Evolutionary conservation across 176 grass and related monocot species (phyloP), one percentile per base, ranked within the genome.

Genomic region (Ensete ventricosum): DNA sequence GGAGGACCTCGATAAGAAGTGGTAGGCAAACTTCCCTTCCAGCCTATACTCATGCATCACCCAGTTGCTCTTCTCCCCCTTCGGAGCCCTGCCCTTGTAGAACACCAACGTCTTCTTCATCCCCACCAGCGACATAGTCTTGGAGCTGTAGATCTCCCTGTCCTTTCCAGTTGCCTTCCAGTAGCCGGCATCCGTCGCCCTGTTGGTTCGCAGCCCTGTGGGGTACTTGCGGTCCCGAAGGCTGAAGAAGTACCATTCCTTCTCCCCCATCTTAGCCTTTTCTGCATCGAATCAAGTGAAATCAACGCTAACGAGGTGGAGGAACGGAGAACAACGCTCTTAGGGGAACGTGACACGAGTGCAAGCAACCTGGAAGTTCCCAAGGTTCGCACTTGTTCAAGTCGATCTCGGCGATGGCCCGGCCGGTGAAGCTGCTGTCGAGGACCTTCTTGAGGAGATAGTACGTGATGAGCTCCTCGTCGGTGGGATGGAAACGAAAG

Each of bases 101-200:
- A 96, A 96, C 79, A 96, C 92, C 62, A 96, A 89, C 24, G 92
- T 96, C 88, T 98, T 97, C 86, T 93, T 97, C 94, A 97, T 97
- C 0, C 94, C 94, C 2, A 93, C 94, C 1, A 93, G 90, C 16
- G 86, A 77, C 52, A 82, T 82, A 0, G 52, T 83, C 81, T 88
- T 86, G 4, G 66, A 62, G 52, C 77, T 80, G 11, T 85, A 86
- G 57, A 99, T 87, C 80, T 99, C 90, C 71, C 95, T 85, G 79
- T 99, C 95, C 88, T 99, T 99, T n/a, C 95, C 95, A 0, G 95
- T 99, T 11, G 95, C 95, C 88, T 99, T 99, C 95, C 95, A 99
- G 80, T 99, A 99, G 0, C 95, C 95, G 1, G 90, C 88, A 2
- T 77, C 82, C 0, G 95, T 99, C 8, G 95, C 95, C 54, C 94